These are phyloP conservation scores for Ajuga reptans DNA, from an alignment of 305 asterid species.

Conservation along the genomic window DNA sequence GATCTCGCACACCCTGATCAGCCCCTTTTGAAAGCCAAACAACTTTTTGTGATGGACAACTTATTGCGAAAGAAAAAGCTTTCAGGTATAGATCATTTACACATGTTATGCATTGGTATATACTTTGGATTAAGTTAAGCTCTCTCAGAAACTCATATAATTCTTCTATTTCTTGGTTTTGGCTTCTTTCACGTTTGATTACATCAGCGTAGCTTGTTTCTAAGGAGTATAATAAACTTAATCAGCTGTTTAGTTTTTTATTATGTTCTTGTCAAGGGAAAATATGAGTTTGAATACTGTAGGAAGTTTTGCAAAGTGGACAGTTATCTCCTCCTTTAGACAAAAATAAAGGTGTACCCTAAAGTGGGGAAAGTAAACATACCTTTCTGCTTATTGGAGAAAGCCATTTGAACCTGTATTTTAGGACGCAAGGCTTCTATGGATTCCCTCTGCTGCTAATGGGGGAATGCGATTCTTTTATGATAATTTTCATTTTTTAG, in stretches of 20 bases:
- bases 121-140: slow-evolving; percentile 19
- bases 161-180: neutral
- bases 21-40: slow-evolving; percentile 86
- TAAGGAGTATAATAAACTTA: neutral
- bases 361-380: neutral
- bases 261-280: neutral
- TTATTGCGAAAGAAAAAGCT: slow-evolving; percentile 74
- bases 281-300: neutral
- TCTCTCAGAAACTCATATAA: slow-evolving; percentile 4
- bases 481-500: neutral
- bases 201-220: neutral
- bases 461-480: neutral
- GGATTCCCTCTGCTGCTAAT: neutral
- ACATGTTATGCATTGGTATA: slow-evolving; percentile 1
- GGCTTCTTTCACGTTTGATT: slow-evolving; percentile 1
- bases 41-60: slow-evolving; percentile 76
- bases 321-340: neutral
- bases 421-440: too few species aligned
- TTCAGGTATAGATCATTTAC: slow-evolving; percentile 47
- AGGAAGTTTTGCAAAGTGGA: neutral
- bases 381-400: neutral
- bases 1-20: slow-evolving; percentile 66
- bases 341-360: too few species aligned
- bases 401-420: neutral
- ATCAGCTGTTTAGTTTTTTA: neutral